Evolutionary conservation across 1,139 yeast genomes (phyloP).

Genomic region (Hansenula sp.): DNA sequence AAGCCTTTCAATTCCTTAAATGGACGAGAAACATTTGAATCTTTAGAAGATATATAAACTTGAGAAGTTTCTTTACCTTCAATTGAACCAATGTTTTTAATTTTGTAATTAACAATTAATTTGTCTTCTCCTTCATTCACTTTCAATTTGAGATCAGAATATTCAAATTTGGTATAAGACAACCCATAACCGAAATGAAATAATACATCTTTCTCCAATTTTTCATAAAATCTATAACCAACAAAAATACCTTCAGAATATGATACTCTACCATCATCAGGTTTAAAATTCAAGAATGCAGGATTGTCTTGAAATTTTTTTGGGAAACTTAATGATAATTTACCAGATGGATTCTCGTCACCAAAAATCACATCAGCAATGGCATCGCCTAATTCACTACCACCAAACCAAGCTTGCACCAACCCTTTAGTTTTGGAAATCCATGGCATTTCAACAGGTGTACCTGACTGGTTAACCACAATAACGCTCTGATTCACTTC

Average conservation of each 20-base stretch:
- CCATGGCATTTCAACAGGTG: constrained; percentile 64
- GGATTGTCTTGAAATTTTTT: constrained; percentile 40
- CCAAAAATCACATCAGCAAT: constrained; percentile 60
- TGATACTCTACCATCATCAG: constrained; percentile 47
- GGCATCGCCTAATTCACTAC: constrained; percentile 45
- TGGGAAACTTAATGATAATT: constrained; percentile 58
- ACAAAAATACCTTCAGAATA: constrained; percentile 49
- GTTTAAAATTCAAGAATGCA: constrained; percentile 41
- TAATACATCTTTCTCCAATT: constrained; percentile 38
- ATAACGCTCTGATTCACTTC: constrained; percentile 47
- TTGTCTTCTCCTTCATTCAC: constrained; percentile 25
- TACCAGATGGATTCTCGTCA: constrained; percentile 61
- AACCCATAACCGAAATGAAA: constrained; percentile 65
- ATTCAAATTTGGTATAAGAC: constrained; percentile 46
- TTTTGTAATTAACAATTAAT: constrained; percentile 33
- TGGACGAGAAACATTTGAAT: constrained; percentile 44
- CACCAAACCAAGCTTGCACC: constrained; percentile 49
- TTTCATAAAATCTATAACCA: constrained; percentile 59
- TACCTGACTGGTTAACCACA: constrained; percentile 56
- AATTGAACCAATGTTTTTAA: constrained; percentile 37
- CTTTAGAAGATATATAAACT: constrained; percentile 36
- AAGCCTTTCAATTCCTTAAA: constrained; percentile 55
- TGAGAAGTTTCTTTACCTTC: constrained; percentile 43
- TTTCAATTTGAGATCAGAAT: constrained; percentile 24
- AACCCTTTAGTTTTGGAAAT: constrained; percentile 40